phyloP scores from a whole-genome alignment of 805 yeast species.

The Priceomyces melissophilus region DNA sequence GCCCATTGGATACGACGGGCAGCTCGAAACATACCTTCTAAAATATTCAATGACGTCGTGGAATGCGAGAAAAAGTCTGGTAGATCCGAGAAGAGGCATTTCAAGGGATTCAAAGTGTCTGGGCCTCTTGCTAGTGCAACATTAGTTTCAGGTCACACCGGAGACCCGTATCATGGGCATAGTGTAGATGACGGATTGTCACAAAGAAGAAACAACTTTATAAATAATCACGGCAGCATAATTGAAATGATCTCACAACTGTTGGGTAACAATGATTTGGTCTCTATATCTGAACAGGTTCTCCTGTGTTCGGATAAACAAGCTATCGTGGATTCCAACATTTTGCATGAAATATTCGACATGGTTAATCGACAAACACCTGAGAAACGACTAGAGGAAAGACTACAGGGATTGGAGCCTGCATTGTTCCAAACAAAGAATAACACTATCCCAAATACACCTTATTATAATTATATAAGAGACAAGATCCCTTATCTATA shows the following conservation, averaged over 20 bases:
- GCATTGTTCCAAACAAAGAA: slow-evolving; percentile 8
- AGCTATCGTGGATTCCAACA: slow-evolving; percentile 5
- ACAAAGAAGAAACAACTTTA: background rate
- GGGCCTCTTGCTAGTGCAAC: background rate
- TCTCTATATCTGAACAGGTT: slow-evolving; percentile 3
- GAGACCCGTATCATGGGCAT: background rate
- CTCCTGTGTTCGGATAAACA: slow-evolving; percentile 3
- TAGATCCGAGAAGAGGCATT: slow-evolving; percentile 1
- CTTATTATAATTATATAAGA: slow-evolving; percentile 12
- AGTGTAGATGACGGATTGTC: background rate
- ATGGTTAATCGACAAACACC: slow-evolving; percentile 9
- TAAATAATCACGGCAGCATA: background rate
- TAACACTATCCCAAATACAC: slow-evolving; percentile 6
- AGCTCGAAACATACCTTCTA: slow-evolving; percentile 11
- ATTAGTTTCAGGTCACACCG: background rate
- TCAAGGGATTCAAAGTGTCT: background rate
- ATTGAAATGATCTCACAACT: background rate
- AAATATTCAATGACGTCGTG: slow-evolving; percentile 5
- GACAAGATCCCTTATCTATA: slow-evolving; percentile 20
- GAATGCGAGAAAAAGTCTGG: background rate
- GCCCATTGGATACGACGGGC: slow-evolving; percentile 14
- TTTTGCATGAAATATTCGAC: slow-evolving; percentile 8
- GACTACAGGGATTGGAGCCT: slow-evolving; percentile 10
- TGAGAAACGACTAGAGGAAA: background rate
- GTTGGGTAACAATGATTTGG: background rate